Conservation (phyloP, 164 flowering plant species). For the Nelumbo lutea region DNA sequence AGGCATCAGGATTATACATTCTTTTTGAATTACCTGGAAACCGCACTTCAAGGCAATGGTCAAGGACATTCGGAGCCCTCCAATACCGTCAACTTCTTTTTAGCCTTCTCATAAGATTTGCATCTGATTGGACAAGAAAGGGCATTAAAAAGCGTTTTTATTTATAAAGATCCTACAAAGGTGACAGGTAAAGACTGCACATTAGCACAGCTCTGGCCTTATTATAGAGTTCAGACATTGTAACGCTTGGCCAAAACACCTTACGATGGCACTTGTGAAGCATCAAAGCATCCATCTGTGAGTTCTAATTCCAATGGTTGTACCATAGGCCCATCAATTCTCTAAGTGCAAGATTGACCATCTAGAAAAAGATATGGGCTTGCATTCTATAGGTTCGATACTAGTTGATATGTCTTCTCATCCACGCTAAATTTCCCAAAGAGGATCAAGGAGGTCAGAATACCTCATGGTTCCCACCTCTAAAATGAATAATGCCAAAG, state of each 20-base stretch:
- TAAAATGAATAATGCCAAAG: no score
- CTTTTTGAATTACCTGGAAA: conserved; percentile 59
- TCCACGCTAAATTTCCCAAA: background rate
- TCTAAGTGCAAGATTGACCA: background rate
- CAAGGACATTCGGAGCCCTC: conserved; percentile 96
- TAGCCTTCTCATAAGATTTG: conserved; percentile 89
- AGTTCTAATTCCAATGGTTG: background rate
- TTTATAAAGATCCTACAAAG: background rate
- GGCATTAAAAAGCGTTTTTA: background rate
- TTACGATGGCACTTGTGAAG: background rate
- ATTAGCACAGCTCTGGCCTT: background rate
- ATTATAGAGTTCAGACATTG: background rate
- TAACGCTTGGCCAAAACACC: background rate
- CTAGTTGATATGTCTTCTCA: no score
- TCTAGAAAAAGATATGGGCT: background rate
- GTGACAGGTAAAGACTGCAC: background rate
- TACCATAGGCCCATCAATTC: background rate
- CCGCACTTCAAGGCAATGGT: conserved; percentile 87
- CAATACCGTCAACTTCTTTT: conserved; percentile 70
- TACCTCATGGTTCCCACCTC: background rate
- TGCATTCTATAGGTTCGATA: background rate
- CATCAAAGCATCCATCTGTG: no score
- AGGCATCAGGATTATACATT: background rate
- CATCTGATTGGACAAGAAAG: conserved; percentile 47
- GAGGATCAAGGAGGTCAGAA: background rate